These are phyloP conservation scores for Acanthamoeba lenticulata DNA, from an alignment of 208 protist species.

Conservation along the genomic window DNA sequence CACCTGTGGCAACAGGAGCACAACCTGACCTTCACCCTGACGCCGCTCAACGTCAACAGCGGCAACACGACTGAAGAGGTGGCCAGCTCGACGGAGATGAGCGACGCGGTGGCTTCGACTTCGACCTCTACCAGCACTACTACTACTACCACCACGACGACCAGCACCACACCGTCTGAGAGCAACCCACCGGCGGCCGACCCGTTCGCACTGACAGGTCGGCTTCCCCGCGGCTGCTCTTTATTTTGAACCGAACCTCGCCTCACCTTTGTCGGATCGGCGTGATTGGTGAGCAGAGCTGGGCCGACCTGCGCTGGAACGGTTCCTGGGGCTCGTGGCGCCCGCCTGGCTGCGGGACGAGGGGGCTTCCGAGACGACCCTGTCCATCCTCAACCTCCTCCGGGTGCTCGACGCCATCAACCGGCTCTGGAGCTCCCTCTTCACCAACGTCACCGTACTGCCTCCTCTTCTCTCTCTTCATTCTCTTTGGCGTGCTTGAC, in stretches of 20 bases:
- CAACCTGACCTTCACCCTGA: constrained; percentile 9
- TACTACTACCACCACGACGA: neutral
- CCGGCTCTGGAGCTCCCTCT: constrained; percentile 41
- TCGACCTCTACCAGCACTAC: neutral
- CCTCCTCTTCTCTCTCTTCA: neutral
- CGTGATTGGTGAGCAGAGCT: neutral
- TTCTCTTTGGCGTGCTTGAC: neutral
- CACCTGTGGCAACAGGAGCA: constrained; percentile 22
- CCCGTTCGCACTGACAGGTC: neutral
- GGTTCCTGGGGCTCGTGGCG: neutral
- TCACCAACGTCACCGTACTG: constrained; percentile 11
- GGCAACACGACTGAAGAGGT: neutral
- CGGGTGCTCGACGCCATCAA: constrained; percentile 56
- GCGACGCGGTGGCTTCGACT: neutral
- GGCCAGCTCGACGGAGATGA: neutral
- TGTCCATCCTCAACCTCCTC: neutral
- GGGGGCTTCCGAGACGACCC: neutral
- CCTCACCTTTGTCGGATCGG: neutral
- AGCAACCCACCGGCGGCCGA: neutral
- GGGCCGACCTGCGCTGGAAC: constrained; percentile 9
- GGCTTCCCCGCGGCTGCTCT: neutral
- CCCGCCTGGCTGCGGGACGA: constrained; percentile 38
- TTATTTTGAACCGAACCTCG: neutral
- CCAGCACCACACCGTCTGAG: neutral
- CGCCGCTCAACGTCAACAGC: neutral